These are phyloP conservation scores for Amanita thiersii DNA, from an alignment of 768 basidiomycete genomes.

Conservation along the genomic window DNA sequence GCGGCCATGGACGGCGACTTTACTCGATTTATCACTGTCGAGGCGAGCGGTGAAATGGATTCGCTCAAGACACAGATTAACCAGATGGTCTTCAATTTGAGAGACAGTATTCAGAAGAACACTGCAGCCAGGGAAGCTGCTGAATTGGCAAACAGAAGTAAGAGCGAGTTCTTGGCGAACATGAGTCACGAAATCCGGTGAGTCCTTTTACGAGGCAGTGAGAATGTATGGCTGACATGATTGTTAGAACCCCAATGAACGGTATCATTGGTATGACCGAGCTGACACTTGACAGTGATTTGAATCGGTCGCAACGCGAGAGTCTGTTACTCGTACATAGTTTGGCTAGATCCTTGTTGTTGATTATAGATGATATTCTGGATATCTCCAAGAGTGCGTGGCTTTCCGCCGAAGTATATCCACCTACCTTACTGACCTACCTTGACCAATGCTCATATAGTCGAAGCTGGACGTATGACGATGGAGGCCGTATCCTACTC, in stretches of 20 bases:
- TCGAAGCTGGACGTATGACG: slow-evolving; percentile 99
- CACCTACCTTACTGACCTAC: background rate
- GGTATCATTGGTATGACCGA: slow-evolving; percentile 99
- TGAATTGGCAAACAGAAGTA: slow-evolving; percentile 93
- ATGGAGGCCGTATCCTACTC: slow-evolving; percentile 99
- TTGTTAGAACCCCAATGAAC: slow-evolving; percentile 93
- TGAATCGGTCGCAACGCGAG: slow-evolving; percentile 91
- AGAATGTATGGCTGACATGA: too few relatives aligned
- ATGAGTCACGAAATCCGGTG: slow-evolving; percentile 97
- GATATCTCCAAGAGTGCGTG: slow-evolving; percentile 97
- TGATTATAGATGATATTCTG: slow-evolving; percentile 99
- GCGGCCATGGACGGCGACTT: slow-evolving; percentile 99
- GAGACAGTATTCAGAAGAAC: slow-evolving; percentile 97
- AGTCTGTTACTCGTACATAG: slow-evolving; percentile 93
- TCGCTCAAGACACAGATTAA: slow-evolving; percentile 98
- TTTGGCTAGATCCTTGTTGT: slow-evolving; percentile 81
- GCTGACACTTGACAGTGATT: slow-evolving; percentile 90
- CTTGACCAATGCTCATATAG: slow-evolving; percentile 30
- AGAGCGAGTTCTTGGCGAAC: slow-evolving; percentile 97
- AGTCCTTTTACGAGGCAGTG: slow-evolving; percentile 25
- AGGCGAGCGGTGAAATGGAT: slow-evolving; percentile 98
- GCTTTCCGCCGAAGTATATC: background rate
- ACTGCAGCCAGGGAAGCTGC: slow-evolving; percentile 96
- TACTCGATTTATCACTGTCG: slow-evolving; percentile 98
- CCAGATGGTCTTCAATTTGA: slow-evolving; percentile 97